Conservation (phyloP, 2,329 filamentous ascomycete genomes). For the Raffaelea arxii region DNA sequence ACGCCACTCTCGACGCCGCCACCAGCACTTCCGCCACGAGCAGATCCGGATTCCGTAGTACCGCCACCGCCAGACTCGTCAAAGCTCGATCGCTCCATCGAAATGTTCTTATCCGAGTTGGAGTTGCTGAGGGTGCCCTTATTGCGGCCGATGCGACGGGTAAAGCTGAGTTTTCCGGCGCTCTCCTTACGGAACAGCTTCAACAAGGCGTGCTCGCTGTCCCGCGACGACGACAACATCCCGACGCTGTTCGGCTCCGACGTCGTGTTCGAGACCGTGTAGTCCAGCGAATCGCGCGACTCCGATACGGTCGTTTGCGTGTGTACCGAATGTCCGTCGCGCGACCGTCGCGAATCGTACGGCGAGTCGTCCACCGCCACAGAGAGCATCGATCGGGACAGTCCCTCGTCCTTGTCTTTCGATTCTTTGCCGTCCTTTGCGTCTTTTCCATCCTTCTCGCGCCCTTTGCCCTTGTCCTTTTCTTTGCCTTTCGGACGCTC, state of each 20-base stretch:
- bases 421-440: conserved; percentile 27
- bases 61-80: conserved; percentile 39
- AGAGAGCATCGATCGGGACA: conserved; percentile 10
- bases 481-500: conserved; percentile 23
- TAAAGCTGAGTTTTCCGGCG: conserved; percentile 55
- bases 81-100: conserved; percentile 47
- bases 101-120: conserved; percentile 47
- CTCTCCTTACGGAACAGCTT: conserved; percentile 61
- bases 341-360: conserved; percentile 42
- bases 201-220: conserved; percentile 43
- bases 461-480: conserved; percentile 27
- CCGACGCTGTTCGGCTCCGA: conserved; percentile 37
- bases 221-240: conserved; percentile 30
- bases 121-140: conserved; percentile 46
- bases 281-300: conserved; percentile 50
- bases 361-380: conserved; percentile 38
- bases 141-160: conserved; percentile 37
- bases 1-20: background rate
- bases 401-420: conserved; percentile 26
- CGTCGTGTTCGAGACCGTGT: conserved; percentile 44
- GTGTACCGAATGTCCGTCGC: conserved; percentile 46
- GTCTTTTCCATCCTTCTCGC: conserved; percentile 18
- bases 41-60: conserved; percentile 29
- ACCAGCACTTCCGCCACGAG: conserved; percentile 29
- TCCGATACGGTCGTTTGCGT: conserved; percentile 51